phyloP scores from a whole-genome alignment of 768 basidiomycete genomes.

The Lepiota brunneoincarnata region DNA sequence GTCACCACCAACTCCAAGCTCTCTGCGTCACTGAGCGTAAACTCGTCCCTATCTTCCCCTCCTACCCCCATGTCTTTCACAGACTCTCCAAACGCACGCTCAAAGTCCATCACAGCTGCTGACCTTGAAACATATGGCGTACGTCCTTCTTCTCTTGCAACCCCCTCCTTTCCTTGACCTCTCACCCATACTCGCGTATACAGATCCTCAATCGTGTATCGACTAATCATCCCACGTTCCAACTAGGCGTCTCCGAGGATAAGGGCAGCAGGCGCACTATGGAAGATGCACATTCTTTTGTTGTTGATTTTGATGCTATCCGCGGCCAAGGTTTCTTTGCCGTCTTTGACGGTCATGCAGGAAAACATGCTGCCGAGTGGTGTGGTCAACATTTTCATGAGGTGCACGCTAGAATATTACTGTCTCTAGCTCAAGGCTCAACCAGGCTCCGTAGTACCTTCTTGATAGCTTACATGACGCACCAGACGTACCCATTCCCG shows the following conservation, averaged over 20 bases:
- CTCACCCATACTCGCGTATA: neutral
- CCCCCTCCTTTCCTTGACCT: constrained; percentile 1
- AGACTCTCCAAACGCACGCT: constrained; percentile 75
- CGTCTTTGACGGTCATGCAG: constrained; percentile 97
- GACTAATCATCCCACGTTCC: constrained; percentile 58
- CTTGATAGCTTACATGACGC: constrained; percentile 66
- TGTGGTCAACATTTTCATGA: constrained; percentile 96
- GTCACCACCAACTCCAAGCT: constrained; percentile 9
- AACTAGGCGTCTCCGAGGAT: constrained; percentile 78
- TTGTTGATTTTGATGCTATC: constrained; percentile 89
- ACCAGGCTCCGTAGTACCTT: constrained; percentile 38
- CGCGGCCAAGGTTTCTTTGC: constrained; percentile 98
- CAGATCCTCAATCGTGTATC: constrained; percentile 80
- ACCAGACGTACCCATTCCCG: constrained; percentile 66
- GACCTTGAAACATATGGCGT: constrained; percentile 79
- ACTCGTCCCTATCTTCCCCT: neutral
- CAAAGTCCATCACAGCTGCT: constrained; percentile 77
- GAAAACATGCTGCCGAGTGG: constrained; percentile 99
- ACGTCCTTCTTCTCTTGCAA: constrained; percentile 26
- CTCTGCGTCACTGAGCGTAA: constrained; percentile 6
- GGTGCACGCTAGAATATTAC: constrained; percentile 34
- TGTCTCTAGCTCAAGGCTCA: neutral
- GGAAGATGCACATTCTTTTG: constrained; percentile 97
- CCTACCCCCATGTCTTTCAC: constrained; percentile 37
- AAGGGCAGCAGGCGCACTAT: constrained; percentile 89